Conservation (phyloP, 2,329 filamentous ascomycete species). For the Paecilomyces formosus region DNA sequence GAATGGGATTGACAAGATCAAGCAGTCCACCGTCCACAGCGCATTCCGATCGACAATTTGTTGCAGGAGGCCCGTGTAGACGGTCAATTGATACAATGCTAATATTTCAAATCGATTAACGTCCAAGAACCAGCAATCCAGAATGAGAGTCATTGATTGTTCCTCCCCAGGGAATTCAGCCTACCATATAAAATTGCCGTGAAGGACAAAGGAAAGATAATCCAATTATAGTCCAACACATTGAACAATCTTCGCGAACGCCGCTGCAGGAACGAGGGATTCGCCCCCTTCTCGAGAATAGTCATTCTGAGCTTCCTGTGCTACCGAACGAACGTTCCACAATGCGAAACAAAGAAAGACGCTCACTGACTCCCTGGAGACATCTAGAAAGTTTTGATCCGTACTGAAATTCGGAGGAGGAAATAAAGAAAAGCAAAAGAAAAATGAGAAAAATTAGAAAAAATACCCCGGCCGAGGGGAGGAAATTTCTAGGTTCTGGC, state of each 20-base stretch:
- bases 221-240: conserved; percentile 2
- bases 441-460: not conserved
- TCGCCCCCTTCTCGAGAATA: not conserved
- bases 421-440: not conserved
- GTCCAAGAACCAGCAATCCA: not conserved
- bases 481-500: not conserved
- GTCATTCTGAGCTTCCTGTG: not conserved
- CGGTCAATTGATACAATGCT: not conserved
- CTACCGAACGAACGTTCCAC: not conserved
- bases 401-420: not conserved
- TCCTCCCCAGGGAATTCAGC: not conserved
- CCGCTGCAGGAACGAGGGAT: not conserved
- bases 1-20: conserved; percentile 1
- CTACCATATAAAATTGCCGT: conserved; percentile 4
- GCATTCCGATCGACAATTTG: conserved; percentile 1
- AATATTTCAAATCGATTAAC: not conserved
- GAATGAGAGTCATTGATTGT: not conserved
- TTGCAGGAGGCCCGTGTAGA: not conserved
- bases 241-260: not conserved
- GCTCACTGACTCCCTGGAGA: not conserved
- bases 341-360: not conserved
- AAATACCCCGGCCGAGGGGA: not conserved
- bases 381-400: not conserved
- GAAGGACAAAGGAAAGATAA: conserved; percentile 5
- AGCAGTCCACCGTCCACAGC: conserved; percentile 1